Evolutionary conservation across 1,284 basidiomycete genomes (phyloP).

Genomic region (Amylostereum chailletii): DNA sequence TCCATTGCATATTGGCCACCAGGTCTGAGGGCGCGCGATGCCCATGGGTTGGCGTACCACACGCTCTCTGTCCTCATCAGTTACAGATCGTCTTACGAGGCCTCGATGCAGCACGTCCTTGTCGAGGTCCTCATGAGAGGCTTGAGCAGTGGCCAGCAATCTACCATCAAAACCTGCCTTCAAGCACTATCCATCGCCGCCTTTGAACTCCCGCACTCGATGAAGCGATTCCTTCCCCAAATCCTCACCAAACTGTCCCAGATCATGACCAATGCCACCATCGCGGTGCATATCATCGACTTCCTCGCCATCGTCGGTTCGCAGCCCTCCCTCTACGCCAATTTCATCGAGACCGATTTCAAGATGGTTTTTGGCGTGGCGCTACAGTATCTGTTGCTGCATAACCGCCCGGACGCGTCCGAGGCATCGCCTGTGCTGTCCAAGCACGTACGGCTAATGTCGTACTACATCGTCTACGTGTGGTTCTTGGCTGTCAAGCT

Average conservation of each 20-base stretch:
- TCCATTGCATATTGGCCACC: slow-evolving; percentile 56
- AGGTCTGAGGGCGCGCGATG: slow-evolving; percentile 70
- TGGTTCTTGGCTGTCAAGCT: slow-evolving; percentile 93
- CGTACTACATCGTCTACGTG: slow-evolving; percentile 88
- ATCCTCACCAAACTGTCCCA: slow-evolving; percentile 88
- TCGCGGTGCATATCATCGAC: slow-evolving; percentile 94
- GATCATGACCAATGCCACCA: slow-evolving; percentile 90
- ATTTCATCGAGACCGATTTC: slow-evolving; percentile 91
- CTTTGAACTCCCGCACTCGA: slow-evolving; percentile 82
- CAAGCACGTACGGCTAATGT: slow-evolving; percentile 91
- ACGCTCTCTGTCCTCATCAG: slow-evolving; percentile 85
- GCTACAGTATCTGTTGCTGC: slow-evolving; percentile 89
- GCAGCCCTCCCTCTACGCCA: slow-evolving; percentile 72
- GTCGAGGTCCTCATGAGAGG: slow-evolving; percentile 83
- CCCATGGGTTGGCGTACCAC: slow-evolving; percentile 84
- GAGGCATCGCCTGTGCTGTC: slow-evolving; percentile 81
- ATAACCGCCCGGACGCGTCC: slow-evolving; percentile 63
- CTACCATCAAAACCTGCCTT: slow-evolving; percentile 87
- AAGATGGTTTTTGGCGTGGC: slow-evolving; percentile 94
- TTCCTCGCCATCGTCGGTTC: slow-evolving; percentile 88
- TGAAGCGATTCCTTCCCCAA: slow-evolving; percentile 73
- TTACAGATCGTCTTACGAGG: slow-evolving; percentile 77
- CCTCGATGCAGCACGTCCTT: slow-evolving; percentile 60
- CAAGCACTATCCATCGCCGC: slow-evolving; percentile 86
- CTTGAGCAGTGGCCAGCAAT: slow-evolving; percentile 59